Percentiles rank a stretch among this genome's conserved stretches.
Evolutionary conservation across 306 rosid genomes (phyloP).

Genomic region (Castanea sativa): DNA sequence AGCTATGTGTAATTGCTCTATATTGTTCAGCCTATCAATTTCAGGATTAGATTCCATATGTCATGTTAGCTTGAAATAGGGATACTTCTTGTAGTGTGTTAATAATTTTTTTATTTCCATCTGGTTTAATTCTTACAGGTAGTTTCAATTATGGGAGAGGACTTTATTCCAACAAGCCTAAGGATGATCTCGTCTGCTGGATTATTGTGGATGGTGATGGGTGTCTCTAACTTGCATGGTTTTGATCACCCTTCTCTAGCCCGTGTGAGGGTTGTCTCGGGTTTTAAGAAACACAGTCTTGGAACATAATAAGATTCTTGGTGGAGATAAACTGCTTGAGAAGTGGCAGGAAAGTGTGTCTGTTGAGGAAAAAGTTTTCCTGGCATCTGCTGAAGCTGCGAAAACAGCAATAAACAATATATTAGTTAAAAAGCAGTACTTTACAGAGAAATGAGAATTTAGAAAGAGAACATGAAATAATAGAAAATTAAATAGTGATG

Average conservation of each 20-base stretch:
- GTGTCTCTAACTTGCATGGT: conserved; percentile 68
- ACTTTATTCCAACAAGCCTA: conserved; percentile 76
- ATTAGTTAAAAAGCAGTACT: conserved; percentile 78
- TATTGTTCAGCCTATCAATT: conserved; percentile 2
- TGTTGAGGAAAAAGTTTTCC: conserved; percentile 50
- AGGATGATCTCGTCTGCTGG: conserved; percentile 40
- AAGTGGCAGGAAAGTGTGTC: conserved; percentile 68
- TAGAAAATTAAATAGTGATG: conserved; percentile 48
- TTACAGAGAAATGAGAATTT: conserved; percentile 65
- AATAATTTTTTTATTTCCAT: background rate
- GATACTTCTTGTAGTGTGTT: background rate
- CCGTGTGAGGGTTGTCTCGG: conserved; percentile 60
- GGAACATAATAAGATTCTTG: conserved; percentile 64
- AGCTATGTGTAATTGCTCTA: conserved; percentile 1
- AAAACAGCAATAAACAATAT: conserved; percentile 82
- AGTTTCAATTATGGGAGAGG: conserved; percentile 54
- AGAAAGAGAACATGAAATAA: conserved; percentile 88
- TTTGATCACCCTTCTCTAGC: conserved; percentile 46
- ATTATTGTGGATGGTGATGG: conserved; percentile 79
- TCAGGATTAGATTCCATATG: conserved; percentile 12
- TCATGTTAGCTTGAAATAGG: background rate
- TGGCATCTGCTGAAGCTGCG: conserved; percentile 79
- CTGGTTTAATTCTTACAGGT: conserved; percentile 46
- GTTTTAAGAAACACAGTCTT: conserved; percentile 29
- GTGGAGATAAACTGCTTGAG: conserved; percentile 62